phyloP scores from a whole-genome alignment of 768 basidiomycete species.

The Suillus bovinus region DNA sequence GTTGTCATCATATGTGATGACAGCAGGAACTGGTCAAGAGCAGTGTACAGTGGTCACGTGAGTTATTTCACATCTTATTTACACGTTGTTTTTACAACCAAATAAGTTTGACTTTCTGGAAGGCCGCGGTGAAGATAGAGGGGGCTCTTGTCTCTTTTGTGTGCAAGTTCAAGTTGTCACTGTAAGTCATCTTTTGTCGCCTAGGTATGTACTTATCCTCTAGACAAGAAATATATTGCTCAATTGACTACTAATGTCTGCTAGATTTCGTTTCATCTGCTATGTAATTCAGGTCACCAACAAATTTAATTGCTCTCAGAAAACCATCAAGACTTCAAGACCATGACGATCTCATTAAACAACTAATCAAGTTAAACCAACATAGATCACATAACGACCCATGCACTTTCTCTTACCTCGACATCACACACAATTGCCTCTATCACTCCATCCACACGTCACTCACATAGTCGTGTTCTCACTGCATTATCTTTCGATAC shows the following conservation, averaged over 20 bases:
- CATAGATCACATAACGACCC: conserved; percentile 30
- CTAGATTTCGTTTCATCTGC: conserved; percentile 18
- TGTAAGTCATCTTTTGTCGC: conserved; percentile 29
- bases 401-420: conserved; percentile 74
- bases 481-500: conserved; percentile 74
- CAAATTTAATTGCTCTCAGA: conserved; percentile 22
- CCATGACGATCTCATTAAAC: conserved; percentile 16
- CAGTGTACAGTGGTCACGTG: conserved; percentile 2
- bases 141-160: conserved; percentile 19
- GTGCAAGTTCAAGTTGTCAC: conserved; percentile 21
- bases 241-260: neutral
- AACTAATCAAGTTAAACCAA: conserved; percentile 19
- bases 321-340: conserved; percentile 16
- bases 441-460: conserved; percentile 58
- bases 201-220: conserved; percentile 18
- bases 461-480: conserved; percentile 46
- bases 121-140: conserved; percentile 1
- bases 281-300: conserved; percentile 24
- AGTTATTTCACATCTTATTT: conserved; percentile 29
- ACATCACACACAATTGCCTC: conserved; percentile 77
- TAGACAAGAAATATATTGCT: neutral
- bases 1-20: neutral
- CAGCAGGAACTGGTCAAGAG: neutral
- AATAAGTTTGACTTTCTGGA: conserved; percentile 34
- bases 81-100: conserved; percentile 33